Evolutionary conservation across 2,329 filamentous ascomycete genomes (phyloP).

Genomic region (Albifimbria verrucaria): DNA sequence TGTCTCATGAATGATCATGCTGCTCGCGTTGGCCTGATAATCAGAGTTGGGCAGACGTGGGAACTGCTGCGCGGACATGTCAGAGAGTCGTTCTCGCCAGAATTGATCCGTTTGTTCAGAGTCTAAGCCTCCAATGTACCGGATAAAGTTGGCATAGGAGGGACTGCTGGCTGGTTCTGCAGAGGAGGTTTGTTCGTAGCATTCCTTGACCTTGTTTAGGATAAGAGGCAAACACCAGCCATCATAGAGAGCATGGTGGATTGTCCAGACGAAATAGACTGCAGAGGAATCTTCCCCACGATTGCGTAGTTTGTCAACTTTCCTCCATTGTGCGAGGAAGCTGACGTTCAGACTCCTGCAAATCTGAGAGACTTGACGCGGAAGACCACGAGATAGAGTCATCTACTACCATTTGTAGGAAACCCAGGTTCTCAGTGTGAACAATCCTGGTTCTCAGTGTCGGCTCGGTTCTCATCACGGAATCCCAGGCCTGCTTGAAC

Average conservation of each 20-base stretch:
- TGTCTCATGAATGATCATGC: conserved; percentile 13
- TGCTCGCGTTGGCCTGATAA: conserved; percentile 12
- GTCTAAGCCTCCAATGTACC: conserved; percentile 7
- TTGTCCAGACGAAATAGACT: conserved; percentile 19
- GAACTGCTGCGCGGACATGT: conserved; percentile 14
- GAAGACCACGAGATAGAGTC: conserved; percentile 12
- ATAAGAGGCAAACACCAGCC: conserved; percentile 21
- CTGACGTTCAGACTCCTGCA: conserved; percentile 1
- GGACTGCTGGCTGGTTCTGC: conserved; percentile 1
- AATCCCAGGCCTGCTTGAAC: conserved; percentile 14
- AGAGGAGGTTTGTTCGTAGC: conserved; percentile 5
- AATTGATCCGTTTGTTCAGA: conserved; percentile 6
- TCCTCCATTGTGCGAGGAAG: conserved; percentile 12
- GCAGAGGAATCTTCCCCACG: neutral
- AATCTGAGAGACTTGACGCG: neutral
- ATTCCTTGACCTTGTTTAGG: conserved; percentile 15
- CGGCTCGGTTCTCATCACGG: conserved; percentile 7
- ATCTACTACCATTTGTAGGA: conserved; percentile 14
- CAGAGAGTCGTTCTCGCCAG: conserved; percentile 13
- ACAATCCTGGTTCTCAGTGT: conserved; percentile 17
- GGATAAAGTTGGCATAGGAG: conserved; percentile 11
- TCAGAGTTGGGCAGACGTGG: conserved; percentile 14
- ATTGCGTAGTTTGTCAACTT: conserved; percentile 7
- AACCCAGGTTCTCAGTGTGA: conserved; percentile 10
- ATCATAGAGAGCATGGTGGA: conserved; percentile 24